These are phyloP conservation scores for Synura sp. DNA, from an alignment of 352 stramenopile species.

Conservation along the genomic window DNA sequence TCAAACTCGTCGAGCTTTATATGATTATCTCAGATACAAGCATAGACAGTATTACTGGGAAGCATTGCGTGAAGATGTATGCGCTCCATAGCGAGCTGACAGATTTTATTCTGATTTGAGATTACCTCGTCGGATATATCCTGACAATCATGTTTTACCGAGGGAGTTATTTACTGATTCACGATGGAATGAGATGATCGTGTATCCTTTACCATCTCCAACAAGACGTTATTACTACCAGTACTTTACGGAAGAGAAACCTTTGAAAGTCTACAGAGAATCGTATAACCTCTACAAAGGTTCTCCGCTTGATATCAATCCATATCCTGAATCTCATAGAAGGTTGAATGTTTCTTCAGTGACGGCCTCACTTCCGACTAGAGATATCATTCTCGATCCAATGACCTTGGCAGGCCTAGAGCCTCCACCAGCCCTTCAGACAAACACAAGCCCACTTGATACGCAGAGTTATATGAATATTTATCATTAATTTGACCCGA, in stretches of 20 bases:
- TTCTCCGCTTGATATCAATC: conserved; percentile 36
- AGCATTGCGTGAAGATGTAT: conserved; percentile 40
- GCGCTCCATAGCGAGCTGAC: conserved; percentile 33
- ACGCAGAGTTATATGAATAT: conserved; percentile 40
- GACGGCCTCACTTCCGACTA: conserved; percentile 35
- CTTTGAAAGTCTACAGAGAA: conserved; percentile 41
- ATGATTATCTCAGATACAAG: conserved; percentile 39
- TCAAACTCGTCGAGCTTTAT: conserved; percentile 38
- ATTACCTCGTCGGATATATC: conserved; percentile 41
- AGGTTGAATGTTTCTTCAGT: conserved; percentile 32
- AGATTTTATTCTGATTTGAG: conserved; percentile 38
- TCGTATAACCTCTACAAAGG: conserved; percentile 40
- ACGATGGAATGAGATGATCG: conserved; percentile 37
- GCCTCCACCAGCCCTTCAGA: conserved; percentile 33
- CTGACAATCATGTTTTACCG: conserved; percentile 30
- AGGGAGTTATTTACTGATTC: conserved; percentile 39
- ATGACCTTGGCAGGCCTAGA: conserved; percentile 34
- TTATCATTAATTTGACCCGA: conserved; percentile 37
- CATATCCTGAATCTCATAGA: conserved; percentile 33
- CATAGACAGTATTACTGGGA: conserved; percentile 40
- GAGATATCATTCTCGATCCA: conserved; percentile 38
- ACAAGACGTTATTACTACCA: conserved; percentile 39
- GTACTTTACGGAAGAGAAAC: conserved; percentile 39
- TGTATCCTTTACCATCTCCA: conserved; percentile 38
- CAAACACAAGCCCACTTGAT: conserved; percentile 37